Evolutionary conservation across 1,284 basidiomycete species (phyloP), one percentile per base, ranked within the genome.

Genomic region (Cutaneotrichosporon cutaneum): DNA sequence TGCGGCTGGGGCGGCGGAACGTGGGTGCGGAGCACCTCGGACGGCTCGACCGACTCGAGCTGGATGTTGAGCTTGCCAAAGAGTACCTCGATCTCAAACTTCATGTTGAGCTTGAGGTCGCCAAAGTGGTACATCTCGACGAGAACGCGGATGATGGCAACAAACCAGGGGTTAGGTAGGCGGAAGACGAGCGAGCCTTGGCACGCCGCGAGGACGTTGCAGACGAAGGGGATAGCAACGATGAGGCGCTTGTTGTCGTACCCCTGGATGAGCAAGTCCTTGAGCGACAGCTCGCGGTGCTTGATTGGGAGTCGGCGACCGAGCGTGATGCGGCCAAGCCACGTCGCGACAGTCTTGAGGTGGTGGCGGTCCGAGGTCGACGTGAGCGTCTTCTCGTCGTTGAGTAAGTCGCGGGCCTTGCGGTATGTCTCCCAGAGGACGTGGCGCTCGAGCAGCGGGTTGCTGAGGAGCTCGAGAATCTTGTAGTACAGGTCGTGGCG

Each of bases 11-110:
- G 71, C 47, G 74, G 77, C 33, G 73, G 75, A 11, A 70, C 68
- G 61, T 74, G 76, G 32, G 70, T 75, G 56, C 83, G 78, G 27
- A 99, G 82, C 63, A 95, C 85, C 9, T 85, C 88, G 8, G 92
- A 90, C 2, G 92, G 88, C 75, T 96, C 90, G 48, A 99, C 83
- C 13, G 88, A 81, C 75, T 91, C 91, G 50, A 99, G 85, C 73
- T 95, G 89, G 67, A 99, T 86, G 35, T 90, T 88, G 35, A 99
- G 86, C 48, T 87, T 87, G 79, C 94, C 95, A 84, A 95, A 99
- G 10, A 99, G 82, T 33, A 98, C 89, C 80, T 99, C 96, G 67
- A 99, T 99, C 81, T 99, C 96, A 73, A 99, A 99, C 79, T 98
- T 99, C 77, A 95, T 85, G 77, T 98, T 97, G 63, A 99, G 84